Conservation (phyloP, 2,329 filamentous ascomycete genomes). For the Annulohypoxylon truncatum region DNA sequence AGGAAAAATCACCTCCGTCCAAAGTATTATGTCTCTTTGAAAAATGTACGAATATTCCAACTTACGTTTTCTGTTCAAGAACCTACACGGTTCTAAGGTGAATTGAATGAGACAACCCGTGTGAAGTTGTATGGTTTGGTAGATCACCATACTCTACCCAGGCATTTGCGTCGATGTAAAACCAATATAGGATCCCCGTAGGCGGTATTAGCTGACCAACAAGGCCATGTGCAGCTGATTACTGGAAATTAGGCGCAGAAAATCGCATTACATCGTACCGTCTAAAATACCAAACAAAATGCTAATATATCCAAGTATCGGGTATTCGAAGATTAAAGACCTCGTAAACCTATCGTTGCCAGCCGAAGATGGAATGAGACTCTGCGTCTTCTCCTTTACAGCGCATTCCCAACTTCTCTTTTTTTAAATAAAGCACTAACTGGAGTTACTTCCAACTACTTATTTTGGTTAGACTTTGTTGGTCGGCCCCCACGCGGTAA, state of each 20-base stretch:
- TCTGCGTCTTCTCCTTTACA: neutral
- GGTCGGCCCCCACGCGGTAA: neutral
- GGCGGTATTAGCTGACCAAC: neutral
- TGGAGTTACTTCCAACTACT: neutral
- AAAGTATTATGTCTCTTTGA: neutral
- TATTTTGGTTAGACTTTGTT: neutral
- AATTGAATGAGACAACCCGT: too few species aligned
- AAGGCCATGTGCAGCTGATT: neutral
- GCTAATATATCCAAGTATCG: conserved; percentile 1
- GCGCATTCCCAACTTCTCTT: neutral
- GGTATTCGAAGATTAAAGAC: conserved; percentile 28
- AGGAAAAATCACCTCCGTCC: conserved; percentile 12
- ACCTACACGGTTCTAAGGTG: too few species aligned
- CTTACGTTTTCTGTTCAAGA: neutral
- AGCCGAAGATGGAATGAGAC: conserved; percentile 30
- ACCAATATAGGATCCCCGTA: too few species aligned
- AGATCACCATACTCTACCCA: too few species aligned
- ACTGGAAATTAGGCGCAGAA: neutral
- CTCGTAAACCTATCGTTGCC: conserved; percentile 32
- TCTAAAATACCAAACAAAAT: conserved; percentile 2
- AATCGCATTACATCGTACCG: neutral
- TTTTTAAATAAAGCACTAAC: neutral
- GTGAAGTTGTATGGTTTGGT: too few species aligned
- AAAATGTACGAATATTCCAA: neutral
- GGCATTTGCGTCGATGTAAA: too few species aligned